Percentiles rank a stretch among this genome's conserved stretches.
Evolutionary conservation across 2,329 filamentous ascomycete genomes (phyloP).

Genomic region (Dactylella cylindrospora): DNA sequence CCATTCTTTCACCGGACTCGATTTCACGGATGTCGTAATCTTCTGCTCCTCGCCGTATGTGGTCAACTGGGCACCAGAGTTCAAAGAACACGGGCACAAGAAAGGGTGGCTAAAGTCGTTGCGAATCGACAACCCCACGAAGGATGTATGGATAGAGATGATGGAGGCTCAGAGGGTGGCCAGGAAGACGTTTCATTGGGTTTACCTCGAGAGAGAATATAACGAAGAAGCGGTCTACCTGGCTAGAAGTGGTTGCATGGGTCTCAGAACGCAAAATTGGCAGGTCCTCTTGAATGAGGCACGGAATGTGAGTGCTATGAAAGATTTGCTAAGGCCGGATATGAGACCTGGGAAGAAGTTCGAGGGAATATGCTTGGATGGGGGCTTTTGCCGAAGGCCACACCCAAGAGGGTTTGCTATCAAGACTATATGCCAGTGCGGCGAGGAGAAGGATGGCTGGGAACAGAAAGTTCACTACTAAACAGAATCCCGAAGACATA

Average conservation of each 20-base stretch:
- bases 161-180: slow-evolving; percentile 14
- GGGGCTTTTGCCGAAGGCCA: slow-evolving; percentile 34
- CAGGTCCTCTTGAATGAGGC: slow-evolving; percentile 14
- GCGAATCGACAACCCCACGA: slow-evolving; percentile 13
- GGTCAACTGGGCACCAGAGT: slow-evolving; percentile 20
- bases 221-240: slow-evolving; percentile 17
- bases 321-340: slow-evolving; percentile 6
- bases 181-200: slow-evolving; percentile 19
- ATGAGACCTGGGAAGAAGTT: slow-evolving; percentile 11
- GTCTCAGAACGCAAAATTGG: slow-evolving; percentile 1
- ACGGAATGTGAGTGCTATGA: slow-evolving; percentile 1
- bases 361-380: slow-evolving; percentile 28
- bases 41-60: slow-evolving; percentile 25
- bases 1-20: slow-evolving; percentile 22
- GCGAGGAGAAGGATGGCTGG: slow-evolving; percentile 14
- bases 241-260: slow-evolving; percentile 3
- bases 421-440: slow-evolving; percentile 19
- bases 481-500: too few species aligned
- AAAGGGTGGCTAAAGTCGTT: slow-evolving; percentile 23
- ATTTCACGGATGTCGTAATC: slow-evolving; percentile 32
- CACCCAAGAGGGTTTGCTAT: slow-evolving; percentile 29
- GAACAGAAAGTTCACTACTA: slow-evolving; percentile 32
- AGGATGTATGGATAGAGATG: slow-evolving; percentile 31
- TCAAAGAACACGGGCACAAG: slow-evolving; percentile 8
- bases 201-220: slow-evolving; percentile 10